phyloP scores from a whole-genome alignment of 176 grass and related monocot genomes.

The Rhynchospora tenuis region DNA sequence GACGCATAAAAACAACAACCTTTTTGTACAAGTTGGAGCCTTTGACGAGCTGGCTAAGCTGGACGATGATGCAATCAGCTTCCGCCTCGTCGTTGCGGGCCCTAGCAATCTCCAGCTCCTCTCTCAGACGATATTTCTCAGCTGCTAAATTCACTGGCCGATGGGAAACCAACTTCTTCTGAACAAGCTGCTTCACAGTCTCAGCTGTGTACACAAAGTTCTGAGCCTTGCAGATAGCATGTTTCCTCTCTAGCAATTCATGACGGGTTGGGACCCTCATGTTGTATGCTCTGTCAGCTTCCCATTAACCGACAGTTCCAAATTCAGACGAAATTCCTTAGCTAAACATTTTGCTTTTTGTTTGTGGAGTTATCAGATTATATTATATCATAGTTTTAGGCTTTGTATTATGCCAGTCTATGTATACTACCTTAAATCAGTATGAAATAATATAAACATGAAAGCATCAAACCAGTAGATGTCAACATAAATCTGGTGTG shows the following conservation, averaged over 20 bases:
- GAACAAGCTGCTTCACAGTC: conserved; percentile 60
- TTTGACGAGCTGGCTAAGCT: conserved; percentile 53
- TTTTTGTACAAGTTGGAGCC: too few species aligned
- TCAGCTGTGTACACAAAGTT: conserved; percentile 64
- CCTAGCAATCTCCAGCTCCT: conserved; percentile 59
- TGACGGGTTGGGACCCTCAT: conserved; percentile 58
- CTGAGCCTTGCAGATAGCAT: conserved; percentile 46
- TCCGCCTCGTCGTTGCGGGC: conserved; percentile 41
- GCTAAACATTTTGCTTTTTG: too few species aligned
- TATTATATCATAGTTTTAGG: too few species aligned
- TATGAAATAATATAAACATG: background rate
- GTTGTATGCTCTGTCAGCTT: conserved; percentile 49
- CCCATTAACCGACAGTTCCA: background rate
- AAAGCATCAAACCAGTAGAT: too few species aligned
- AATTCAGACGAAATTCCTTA: background rate
- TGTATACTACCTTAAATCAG: background rate
- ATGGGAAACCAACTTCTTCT: conserved; percentile 62
- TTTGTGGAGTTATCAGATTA: too few species aligned
- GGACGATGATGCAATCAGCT: conserved; percentile 49
- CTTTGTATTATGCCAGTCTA: too few species aligned
- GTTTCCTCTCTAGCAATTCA: conserved; percentile 84
- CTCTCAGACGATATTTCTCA: conserved; percentile 75
- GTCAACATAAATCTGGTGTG: too few species aligned
- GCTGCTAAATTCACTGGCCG: conserved; percentile 82
- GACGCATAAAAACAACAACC: too few species aligned